Evolutionary conservation across 2,329 filamentous ascomycete genomes (phyloP).

Genomic region (Aureobasidium musti): DNA sequence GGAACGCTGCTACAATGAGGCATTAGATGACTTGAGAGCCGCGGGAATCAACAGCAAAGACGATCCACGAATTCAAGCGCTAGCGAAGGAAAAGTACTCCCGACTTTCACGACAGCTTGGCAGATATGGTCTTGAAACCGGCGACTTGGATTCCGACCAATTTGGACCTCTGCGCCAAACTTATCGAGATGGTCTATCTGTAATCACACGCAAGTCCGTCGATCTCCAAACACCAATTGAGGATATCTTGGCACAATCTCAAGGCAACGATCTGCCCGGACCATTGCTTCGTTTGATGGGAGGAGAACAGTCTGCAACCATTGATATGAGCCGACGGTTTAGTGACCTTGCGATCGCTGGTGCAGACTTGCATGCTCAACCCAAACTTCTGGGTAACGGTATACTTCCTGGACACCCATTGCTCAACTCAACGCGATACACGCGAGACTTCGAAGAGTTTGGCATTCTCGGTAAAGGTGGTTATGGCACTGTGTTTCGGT

Average conservation of each 20-base stretch:
- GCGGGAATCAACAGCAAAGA: constrained; percentile 34
- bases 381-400: constrained; percentile 6
- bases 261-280: constrained; percentile 16
- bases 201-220: constrained; percentile 30
- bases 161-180: constrained; percentile 40
- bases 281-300: constrained; percentile 26
- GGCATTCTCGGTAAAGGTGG: constrained; percentile 64
- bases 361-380: constrained; percentile 18
- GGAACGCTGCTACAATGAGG: constrained; percentile 46
- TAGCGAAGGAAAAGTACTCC: constrained; percentile 45
- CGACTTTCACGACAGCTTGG: constrained; percentile 44
- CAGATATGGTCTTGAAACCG: constrained; percentile 41
- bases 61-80: constrained; percentile 44
- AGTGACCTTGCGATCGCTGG: constrained; percentile 3
- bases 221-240: constrained; percentile 15
- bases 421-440: constrained; percentile 48
- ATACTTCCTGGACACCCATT: constrained; percentile 33
- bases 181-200: constrained; percentile 45
- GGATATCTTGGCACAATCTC: constrained; percentile 4
- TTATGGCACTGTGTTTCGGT: constrained; percentile 65
- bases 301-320: constrained; percentile 12
- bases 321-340: constrained; percentile 6
- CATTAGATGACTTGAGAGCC: constrained; percentile 42
- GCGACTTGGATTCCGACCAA: constrained; percentile 44
- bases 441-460: constrained; percentile 56